A percentile compares a stretch with the other conserved stretches of the same genome.
These are phyloP conservation scores for Letharia lupina DNA, from an alignment of 495 filamentous ascomycete genomes.

Conservation along the genomic window DNA sequence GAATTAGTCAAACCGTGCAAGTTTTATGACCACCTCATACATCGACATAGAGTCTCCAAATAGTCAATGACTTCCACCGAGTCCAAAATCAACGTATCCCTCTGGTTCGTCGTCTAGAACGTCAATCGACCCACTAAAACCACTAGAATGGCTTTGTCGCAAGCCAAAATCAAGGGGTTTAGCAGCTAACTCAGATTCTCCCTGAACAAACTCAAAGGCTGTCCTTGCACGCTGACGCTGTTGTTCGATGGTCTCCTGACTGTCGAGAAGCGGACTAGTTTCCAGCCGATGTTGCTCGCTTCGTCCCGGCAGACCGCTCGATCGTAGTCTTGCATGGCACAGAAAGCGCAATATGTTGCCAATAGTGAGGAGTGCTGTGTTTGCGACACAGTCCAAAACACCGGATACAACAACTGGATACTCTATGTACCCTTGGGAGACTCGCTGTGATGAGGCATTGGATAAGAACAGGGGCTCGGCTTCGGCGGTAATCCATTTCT, in stretches of 20 bases:
- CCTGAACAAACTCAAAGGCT: slow-evolving; percentile 3
- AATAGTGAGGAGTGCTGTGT: slow-evolving; percentile 1
- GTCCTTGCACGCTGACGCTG: background rate
- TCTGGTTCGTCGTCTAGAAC: background rate
- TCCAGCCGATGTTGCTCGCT: background rate
- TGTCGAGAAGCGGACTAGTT: background rate
- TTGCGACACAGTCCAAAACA: slow-evolving; percentile 10
- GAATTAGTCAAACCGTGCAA: background rate
- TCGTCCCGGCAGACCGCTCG: too few relatives aligned
- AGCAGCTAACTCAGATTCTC: slow-evolving; percentile 1
- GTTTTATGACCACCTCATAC: background rate
- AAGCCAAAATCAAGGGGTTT: slow-evolving; percentile 10
- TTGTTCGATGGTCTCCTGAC: background rate
- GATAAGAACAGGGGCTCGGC: background rate
- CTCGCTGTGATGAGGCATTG: background rate
- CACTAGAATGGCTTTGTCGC: background rate
- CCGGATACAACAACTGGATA: slow-evolving; percentile 1
- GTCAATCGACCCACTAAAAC: background rate
- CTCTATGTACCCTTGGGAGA: background rate
- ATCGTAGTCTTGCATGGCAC: background rate
- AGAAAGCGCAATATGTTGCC: background rate
- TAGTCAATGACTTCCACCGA: background rate
- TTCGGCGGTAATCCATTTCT: background rate
- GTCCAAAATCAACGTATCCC: background rate
- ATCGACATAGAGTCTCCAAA: background rate